Evolutionary conservation across 1,284 basidiomycete species (phyloP).

Genomic region (Ustilago loliicola): DNA sequence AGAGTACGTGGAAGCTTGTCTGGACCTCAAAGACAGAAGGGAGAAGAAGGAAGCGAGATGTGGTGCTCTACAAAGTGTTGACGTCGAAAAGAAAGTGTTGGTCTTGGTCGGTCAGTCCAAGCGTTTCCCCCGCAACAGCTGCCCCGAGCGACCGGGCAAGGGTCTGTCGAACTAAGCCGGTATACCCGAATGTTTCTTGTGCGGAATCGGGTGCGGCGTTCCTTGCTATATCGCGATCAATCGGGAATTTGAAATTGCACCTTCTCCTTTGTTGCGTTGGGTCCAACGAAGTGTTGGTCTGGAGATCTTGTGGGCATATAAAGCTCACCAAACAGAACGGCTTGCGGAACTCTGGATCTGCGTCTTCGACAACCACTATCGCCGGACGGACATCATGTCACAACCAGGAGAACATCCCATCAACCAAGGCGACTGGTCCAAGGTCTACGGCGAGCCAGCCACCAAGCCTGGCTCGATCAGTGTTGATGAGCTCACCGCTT

Average conservation of each 20-base stretch:
- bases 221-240: conserved; percentile 1
- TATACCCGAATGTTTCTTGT: conserved; percentile 19
- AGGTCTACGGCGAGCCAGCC: conserved; percentile 41
- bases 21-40: too few species aligned
- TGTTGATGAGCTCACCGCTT: conserved; percentile 45
- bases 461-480: conserved; percentile 45
- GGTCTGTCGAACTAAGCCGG: conserved; percentile 7
- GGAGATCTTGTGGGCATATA: background rate
- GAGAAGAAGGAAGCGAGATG: background rate
- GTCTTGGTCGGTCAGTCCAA: conserved; percentile 2
- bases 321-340: background rate
- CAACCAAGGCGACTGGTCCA: conserved; percentile 41
- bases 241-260: conserved; percentile 36
- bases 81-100: conserved; percentile 4
- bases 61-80: background rate
- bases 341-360: background rate
- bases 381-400: conserved; percentile 12
- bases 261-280: background rate
- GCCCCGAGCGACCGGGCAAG: conserved; percentile 7
- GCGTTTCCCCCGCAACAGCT: conserved; percentile 31
- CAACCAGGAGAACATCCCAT: conserved; percentile 42
- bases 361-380: background rate
- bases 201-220: background rate
- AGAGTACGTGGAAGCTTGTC: background rate
- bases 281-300: background rate